phyloP scores from a whole-genome alignment of 345 rosid species.

The Cardiospermum halicacabum region DNA sequence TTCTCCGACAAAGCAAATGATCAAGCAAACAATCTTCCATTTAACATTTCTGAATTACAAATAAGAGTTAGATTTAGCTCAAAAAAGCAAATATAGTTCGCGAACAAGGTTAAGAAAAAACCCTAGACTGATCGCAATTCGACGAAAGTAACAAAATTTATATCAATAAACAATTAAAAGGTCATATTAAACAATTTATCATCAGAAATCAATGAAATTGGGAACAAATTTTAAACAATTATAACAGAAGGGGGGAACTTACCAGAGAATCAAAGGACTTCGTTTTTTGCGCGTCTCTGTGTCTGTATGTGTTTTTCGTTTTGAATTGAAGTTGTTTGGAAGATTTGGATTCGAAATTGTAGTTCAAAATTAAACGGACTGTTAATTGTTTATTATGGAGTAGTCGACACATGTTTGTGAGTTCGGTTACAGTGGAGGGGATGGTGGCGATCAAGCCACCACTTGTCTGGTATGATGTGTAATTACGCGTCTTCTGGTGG shows the following conservation, averaged over 20 bases:
- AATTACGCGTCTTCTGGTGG: neutral
- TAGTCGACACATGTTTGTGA: neutral
- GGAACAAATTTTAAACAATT: neutral
- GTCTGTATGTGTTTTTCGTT: neutral
- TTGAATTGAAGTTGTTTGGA: neutral
- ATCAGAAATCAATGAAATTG: neutral
- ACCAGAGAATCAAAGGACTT: neutral
- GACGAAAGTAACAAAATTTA: neutral
- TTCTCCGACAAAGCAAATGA: neutral
- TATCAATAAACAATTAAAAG: neutral
- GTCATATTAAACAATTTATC: neutral
- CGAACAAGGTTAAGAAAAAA: neutral
- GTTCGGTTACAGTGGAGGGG: neutral
- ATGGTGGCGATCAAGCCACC: neutral
- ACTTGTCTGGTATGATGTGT: neutral
- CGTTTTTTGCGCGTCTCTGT: neutral
- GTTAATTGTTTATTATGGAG: neutral
- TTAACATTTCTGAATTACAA: neutral
- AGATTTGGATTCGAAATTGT: neutral
- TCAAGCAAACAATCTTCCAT: neutral
- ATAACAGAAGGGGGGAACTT: neutral
- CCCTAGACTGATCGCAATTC: conserved; percentile 7
- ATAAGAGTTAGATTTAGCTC: neutral
- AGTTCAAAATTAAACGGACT: conserved; percentile 5
- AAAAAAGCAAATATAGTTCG: neutral